These are phyloP conservation scores for Parsonsia alboflavescens DNA, from an alignment of 257 asterid species.

Conservation along the genomic window DNA sequence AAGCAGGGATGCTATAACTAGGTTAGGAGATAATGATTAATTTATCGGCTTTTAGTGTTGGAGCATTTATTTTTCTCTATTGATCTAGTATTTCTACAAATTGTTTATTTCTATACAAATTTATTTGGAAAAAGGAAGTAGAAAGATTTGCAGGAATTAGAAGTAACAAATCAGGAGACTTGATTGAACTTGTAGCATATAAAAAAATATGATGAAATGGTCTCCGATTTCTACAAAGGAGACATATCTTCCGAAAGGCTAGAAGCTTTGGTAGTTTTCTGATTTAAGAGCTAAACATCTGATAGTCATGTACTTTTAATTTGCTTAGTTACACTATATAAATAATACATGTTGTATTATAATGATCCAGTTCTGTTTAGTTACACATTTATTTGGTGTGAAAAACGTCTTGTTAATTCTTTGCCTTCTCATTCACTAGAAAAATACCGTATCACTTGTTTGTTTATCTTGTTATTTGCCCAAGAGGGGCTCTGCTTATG, in stretches of 20 bases:
- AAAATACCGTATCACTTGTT: neutral
- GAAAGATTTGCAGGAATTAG: neutral
- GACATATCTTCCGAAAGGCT: neutral
- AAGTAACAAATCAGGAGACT: neutral
- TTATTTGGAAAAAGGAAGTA: neutral
- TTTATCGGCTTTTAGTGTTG: neutral
- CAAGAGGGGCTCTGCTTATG: neutral
- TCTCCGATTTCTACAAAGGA: neutral
- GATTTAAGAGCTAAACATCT: neutral
- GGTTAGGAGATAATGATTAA: neutral
- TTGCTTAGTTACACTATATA: neutral
- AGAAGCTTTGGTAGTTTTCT: neutral
- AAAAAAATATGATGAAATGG: neutral
- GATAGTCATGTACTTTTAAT: neutral
- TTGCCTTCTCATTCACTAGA: neutral
- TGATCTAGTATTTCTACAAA: neutral
- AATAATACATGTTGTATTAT: neutral
- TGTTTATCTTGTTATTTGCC: neutral
- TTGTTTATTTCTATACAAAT: neutral
- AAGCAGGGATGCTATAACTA: neutral
- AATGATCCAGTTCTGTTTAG: neutral
- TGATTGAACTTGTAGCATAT: neutral
- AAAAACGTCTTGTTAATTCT: neutral
- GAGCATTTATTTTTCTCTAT: neutral
- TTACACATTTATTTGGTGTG: neutral